Conservation (phyloP, 345 rosid species). For the Excoecaria agallocha region DNA sequence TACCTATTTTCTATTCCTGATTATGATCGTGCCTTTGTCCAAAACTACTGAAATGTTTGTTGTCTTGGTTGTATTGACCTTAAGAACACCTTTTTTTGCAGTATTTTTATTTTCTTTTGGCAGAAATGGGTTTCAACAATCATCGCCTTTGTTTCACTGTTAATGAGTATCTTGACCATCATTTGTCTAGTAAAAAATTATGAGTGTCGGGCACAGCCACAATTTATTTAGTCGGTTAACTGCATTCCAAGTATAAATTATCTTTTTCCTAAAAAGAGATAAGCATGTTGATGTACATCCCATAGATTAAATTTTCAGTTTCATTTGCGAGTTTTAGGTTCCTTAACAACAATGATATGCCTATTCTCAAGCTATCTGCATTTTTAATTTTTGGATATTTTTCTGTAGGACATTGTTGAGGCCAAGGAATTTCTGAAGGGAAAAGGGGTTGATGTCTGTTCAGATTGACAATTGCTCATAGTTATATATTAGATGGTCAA, state of each 20-base stretch:
- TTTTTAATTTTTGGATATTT: neutral
- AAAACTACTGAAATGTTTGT: neutral
- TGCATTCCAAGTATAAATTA: neutral
- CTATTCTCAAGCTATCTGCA: neutral
- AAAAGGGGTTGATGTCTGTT: conserved; percentile 66
- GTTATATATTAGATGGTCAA: neutral
- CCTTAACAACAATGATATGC: neutral
- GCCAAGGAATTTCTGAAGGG: conserved; percentile 65
- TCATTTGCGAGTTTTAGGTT: neutral
- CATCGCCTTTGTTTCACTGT: neutral
- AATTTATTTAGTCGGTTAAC: neutral
- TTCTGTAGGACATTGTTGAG: conserved; percentile 68
- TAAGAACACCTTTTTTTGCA: neutral
- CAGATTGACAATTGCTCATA: conserved; percentile 27
- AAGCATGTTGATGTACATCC: neutral
- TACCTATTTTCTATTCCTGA: neutral
- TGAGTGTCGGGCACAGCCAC: neutral
- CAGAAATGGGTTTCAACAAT: neutral
- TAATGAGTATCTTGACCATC: neutral
- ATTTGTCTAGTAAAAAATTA: neutral
- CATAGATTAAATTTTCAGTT: neutral
- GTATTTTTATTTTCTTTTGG: neutral
- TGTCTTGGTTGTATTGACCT: neutral
- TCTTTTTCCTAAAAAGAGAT: neutral
- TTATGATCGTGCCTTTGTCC: neutral